Evolutionary conservation across 257 asterid genomes (phyloP).

Genomic region (Leptodermis oblonga): DNA sequence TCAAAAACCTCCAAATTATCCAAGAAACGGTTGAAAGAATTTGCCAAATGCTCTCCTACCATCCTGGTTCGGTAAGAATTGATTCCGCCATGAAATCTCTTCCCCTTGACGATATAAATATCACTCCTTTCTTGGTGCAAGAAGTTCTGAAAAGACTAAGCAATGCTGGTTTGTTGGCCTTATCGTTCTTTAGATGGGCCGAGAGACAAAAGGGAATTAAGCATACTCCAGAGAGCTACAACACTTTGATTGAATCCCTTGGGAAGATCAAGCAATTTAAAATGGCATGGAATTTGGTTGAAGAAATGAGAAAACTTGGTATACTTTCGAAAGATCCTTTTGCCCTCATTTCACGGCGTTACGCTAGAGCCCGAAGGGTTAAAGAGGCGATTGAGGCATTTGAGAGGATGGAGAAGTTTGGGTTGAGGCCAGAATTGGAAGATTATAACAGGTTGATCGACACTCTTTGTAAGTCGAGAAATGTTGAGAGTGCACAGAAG

Average conservation of each 20-base stretch:
- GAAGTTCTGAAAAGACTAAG: slow-evolving; percentile 63
- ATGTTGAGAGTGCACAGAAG: slow-evolving; percentile 58
- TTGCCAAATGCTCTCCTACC: slow-evolving; percentile 35
- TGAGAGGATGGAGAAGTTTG: slow-evolving; percentile 71
- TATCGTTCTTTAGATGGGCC: slow-evolving; percentile 80
- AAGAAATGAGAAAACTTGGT: slow-evolving; percentile 55
- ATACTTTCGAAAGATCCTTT: slow-evolving; percentile 50
- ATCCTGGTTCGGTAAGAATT: slow-evolving; percentile 27
- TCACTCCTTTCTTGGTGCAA: slow-evolving; percentile 47
- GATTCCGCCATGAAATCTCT: slow-evolving; percentile 38
- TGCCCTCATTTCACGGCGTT: slow-evolving; percentile 64
- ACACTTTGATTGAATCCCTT: slow-evolving; percentile 63
- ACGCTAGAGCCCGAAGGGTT: slow-evolving; percentile 71
- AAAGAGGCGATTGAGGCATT: slow-evolving; percentile 69
- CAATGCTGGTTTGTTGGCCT: slow-evolving; percentile 60
- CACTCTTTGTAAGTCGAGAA: slow-evolving; percentile 61
- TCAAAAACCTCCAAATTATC: slow-evolving; percentile 16
- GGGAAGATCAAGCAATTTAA: slow-evolving; percentile 82
- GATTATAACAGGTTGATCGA: slow-evolving; percentile 83
- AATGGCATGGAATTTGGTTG: slow-evolving; percentile 66
- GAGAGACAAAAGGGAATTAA: slow-evolving; percentile 40
- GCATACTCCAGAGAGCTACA: slow-evolving; percentile 49
- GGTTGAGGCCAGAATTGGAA: slow-evolving; percentile 46
- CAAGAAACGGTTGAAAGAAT: slow-evolving; percentile 44
- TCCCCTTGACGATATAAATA: slow-evolving; percentile 16